Percentiles rank a stretch among this genome's conserved stretches.
Evolutionary conservation across 768 basidiomycete genomes (phyloP).

Genomic region (Crassisporium funariophilum): DNA sequence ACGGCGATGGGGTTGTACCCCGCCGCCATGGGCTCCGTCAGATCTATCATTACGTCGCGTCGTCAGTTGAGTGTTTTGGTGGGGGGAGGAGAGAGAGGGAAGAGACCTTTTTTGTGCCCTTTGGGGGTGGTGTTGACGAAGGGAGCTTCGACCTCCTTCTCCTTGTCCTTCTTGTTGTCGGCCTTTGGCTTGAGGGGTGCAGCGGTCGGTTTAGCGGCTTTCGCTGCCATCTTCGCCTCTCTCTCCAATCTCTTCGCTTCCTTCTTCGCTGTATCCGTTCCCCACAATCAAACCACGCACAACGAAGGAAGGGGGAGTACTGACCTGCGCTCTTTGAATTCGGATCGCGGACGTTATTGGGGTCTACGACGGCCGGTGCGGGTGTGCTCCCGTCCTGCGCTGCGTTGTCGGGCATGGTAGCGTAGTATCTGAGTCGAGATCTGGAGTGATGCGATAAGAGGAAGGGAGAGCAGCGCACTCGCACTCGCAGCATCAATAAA

Average conservation of each 20-base stretch:
- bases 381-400: too few species aligned
- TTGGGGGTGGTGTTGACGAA: constrained; percentile 89
- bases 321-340: constrained; percentile 49
- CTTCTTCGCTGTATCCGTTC: constrained; percentile 80
- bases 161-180: constrained; percentile 79
- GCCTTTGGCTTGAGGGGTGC: constrained; percentile 43
- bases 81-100: background rate
- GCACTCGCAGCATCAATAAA: too few species aligned
- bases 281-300: too few species aligned
- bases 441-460: constrained; percentile 14
- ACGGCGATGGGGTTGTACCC: constrained; percentile 96
- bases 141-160: constrained; percentile 54
- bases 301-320: constrained; percentile 1
- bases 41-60: too few species aligned
- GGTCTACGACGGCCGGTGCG: constrained; percentile 21
- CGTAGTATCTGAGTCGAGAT: constrained; percentile 3
- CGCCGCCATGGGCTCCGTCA: constrained; percentile 84
- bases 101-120: constrained; percentile 90
- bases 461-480: constrained; percentile 23
- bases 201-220: constrained; percentile 53
- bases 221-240: constrained; percentile 76
- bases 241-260: constrained; percentile 83
- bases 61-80: too few species aligned
- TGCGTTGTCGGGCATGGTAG: constrained; percentile 13
- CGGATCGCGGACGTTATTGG: constrained; percentile 32